phyloP scores from a whole-genome alignment of 139 green algal genomes.

The Chlorella sp. region DNA sequence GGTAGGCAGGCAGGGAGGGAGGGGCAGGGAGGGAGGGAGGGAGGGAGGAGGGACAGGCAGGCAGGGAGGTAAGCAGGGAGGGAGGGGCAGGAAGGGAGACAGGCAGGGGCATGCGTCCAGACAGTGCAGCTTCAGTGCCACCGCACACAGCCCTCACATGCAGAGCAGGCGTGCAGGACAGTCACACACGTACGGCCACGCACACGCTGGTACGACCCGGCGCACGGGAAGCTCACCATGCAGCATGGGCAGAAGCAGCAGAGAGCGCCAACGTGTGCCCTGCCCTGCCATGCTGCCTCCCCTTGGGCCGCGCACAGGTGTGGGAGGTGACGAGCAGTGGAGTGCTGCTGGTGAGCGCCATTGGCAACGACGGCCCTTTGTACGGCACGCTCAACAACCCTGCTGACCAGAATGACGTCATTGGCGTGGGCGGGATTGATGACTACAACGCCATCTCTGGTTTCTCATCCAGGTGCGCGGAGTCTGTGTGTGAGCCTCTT shows the following conservation, averaged over 20 bases:
- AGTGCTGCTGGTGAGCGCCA: constrained; percentile 92
- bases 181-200: no score
- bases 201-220: no score
- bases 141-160: no score
- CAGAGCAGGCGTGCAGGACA: no score
- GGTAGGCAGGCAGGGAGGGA: background rate
- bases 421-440: constrained; percentile 95
- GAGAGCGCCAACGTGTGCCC: no score
- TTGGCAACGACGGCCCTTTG: constrained; percentile 95
- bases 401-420: constrained; percentile 94
- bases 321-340: constrained; percentile 85
- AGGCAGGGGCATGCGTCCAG: no score
- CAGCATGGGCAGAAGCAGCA: no score
- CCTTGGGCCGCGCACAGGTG: constrained; percentile 49
- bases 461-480: constrained; percentile 74
- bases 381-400: constrained; percentile 99
- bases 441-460: constrained; percentile 77
- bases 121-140: no score
- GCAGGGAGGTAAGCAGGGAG: background rate
- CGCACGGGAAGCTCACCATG: no score
- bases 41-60: background rate
- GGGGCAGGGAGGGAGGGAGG: background rate
- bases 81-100: background rate
- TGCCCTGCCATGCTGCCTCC: no score
- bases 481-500: background rate